Evolutionary conservation across 2,329 filamentous ascomycete species (phyloP), one percentile per base, ranked within the genome.

Genomic region (Colletotrichum neosansevieriae): DNA sequence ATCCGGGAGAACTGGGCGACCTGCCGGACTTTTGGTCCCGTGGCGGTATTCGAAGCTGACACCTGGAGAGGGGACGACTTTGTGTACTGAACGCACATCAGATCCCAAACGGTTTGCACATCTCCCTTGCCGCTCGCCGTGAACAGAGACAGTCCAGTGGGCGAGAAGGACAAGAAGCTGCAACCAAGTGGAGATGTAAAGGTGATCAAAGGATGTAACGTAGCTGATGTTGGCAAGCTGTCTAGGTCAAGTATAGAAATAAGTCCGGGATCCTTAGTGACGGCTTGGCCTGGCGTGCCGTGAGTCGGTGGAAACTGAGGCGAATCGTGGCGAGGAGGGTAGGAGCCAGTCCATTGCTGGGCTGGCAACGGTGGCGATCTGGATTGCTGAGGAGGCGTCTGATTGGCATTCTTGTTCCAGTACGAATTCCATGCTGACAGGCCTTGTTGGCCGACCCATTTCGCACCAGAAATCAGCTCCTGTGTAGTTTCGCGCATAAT

Each of bases 1-100:
- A 98, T 92, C 45, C 96, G 90, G 19, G 93, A 93, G 76, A 97
- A 98, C 69, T 94, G 90, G 7, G 94, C 93, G 69, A 98, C 86
- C 77, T 97, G 93, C 54, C 94, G 91, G 36, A 98, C 92, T 64
- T 87, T 84, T 6, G 87, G 86, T 0, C 88, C 85, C 15, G 79
- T 77, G 36, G 77, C 79, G 15, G 76, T 80, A 63, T 82, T 84
- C 6, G 73, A 51, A 13, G 80, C 83, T 51, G 83, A 77, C 47
- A 82, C 80, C 73, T 90, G 89, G 17, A 90, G 78, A 19, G 86
- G 83, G 3, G 88, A 91, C 7, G 86, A 86, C 73, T 87, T 90
- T 49, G 87, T 88, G 76, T 88, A 82, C 75, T 90, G 89, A 53
- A 89, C 83, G 45, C 86, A 85, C 80, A 93, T 87, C 65, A 96